These are phyloP conservation scores for Rosa persica DNA, from an alignment of 306 rosid genomes.

Conservation along the genomic window DNA sequence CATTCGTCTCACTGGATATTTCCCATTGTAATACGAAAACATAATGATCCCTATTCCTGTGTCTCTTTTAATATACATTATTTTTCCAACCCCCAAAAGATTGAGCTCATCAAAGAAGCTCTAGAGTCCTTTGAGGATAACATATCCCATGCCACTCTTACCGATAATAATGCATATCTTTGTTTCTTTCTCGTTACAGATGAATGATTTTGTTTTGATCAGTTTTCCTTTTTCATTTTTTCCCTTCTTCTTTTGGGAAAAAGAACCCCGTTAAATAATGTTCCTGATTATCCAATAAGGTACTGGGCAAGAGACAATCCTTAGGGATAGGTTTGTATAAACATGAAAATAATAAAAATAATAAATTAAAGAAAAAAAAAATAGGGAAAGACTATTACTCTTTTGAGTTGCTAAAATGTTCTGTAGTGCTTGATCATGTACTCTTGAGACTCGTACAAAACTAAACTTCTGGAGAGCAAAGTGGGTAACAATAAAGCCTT, in stretches of 20 bases:
- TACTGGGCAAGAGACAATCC: no score
- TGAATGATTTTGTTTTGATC: no score
- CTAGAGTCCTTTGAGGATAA: constrained; percentile 26
- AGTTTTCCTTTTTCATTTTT: background rate
- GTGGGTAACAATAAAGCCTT: background rate
- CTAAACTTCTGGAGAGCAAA: background rate
- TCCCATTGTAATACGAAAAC: constrained; percentile 55
- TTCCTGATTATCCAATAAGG: background rate
- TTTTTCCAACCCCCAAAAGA: constrained; percentile 18
- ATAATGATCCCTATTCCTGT: background rate
- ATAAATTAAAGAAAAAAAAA: no score
- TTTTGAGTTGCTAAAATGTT: background rate
- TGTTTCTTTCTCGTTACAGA: background rate
- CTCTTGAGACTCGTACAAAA: background rate
- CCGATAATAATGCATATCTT: constrained; percentile 16
- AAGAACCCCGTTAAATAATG: background rate
- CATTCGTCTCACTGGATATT: constrained; percentile 66
- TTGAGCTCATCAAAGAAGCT: constrained; percentile 30
- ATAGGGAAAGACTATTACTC: no score
- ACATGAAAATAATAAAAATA: no score
- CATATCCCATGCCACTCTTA: constrained; percentile 33
- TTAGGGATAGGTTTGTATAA: no score
- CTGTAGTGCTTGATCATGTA: background rate
- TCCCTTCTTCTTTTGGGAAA: background rate
- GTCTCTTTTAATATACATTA: constrained; percentile 4